Evolutionary conservation across 768 basidiomycete genomes (phyloP).

Genomic region (Boletus vermiculosoides): DNA sequence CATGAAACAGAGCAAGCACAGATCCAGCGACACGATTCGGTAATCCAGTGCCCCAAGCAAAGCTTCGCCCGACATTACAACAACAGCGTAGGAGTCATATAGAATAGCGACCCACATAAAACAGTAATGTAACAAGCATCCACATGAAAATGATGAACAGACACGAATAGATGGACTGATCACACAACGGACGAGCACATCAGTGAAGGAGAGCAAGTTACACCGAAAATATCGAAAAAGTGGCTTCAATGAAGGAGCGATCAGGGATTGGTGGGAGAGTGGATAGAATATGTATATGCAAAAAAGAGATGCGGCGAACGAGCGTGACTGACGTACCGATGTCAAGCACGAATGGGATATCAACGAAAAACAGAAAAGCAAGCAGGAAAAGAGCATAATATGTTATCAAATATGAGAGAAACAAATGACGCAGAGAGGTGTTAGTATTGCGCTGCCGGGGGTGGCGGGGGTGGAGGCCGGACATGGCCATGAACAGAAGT

Average conservation of each 20-base stretch:
- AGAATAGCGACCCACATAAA: background rate
- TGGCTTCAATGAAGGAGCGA: background rate
- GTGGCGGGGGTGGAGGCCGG: slow-evolving; percentile 11
- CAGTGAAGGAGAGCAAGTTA: background rate
- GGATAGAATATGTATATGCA: background rate
- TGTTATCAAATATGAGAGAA: slow-evolving; percentile 17
- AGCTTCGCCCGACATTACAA: slow-evolving; percentile 4
- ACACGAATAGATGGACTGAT: background rate
- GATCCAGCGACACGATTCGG: background rate
- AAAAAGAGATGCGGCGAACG: background rate
- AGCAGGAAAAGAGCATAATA: slow-evolving; percentile 9
- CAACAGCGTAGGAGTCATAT: background rate
- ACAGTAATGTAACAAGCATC: slow-evolving; percentile 1
- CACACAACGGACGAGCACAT: background rate
- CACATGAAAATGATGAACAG: background rate
- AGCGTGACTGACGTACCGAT: background rate
- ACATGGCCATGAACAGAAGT: slow-evolving; percentile 1
- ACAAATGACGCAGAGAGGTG: background rate
- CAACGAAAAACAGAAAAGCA: background rate
- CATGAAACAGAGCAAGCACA: too few relatives aligned
- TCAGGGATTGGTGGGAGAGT: background rate
- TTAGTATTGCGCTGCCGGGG: slow-evolving; percentile 16
- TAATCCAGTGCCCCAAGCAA: background rate
- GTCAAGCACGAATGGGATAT: slow-evolving; percentile 2
- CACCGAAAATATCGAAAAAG: background rate